phyloP scores from a whole-genome alignment of 2,329 filamentous ascomycete species.

The Ilyonectria sp. region DNA sequence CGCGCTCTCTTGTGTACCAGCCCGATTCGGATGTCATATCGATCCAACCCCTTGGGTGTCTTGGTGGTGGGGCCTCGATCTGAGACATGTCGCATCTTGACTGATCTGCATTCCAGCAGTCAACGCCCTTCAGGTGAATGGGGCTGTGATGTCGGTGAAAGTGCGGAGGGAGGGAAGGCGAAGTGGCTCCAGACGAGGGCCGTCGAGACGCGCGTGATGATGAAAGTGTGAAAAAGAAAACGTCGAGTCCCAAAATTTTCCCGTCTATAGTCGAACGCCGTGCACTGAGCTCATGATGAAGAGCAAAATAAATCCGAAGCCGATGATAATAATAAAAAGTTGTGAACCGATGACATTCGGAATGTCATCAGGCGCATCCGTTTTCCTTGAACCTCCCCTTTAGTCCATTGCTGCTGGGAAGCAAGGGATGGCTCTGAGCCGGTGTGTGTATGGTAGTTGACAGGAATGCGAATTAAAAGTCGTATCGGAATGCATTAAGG shows the following conservation, averaged over 20 bases:
- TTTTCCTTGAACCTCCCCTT: conserved; percentile 41
- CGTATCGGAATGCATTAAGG: conserved; percentile 51
- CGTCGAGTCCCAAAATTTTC: conserved; percentile 40
- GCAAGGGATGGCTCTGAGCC: conserved; percentile 57
- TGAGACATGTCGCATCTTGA: conserved; percentile 51
- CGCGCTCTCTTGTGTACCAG: conserved; percentile 21
- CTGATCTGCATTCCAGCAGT: conserved; percentile 50
- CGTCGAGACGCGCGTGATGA: conserved; percentile 30
- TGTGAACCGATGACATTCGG: conserved; percentile 29
- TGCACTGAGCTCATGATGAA: conserved; percentile 39
- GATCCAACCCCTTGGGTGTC: conserved; percentile 29
- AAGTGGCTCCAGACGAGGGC: conserved; percentile 14
- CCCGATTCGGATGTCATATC: conserved; percentile 19
- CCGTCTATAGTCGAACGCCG: conserved; percentile 56
- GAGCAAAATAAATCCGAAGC: conserved; percentile 33
- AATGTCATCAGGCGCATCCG: conserved; percentile 33
- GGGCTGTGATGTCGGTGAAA: conserved; percentile 16
- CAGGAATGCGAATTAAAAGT: conserved; percentile 55
- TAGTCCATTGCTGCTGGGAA: conserved; percentile 55
- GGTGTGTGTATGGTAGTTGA: conserved; percentile 52
- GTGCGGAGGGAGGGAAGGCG: conserved; percentile 30
- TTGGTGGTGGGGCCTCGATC: conserved; percentile 37
- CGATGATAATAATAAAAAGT: conserved; percentile 27
- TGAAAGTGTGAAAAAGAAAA: conserved; percentile 35
- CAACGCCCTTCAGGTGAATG: conserved; percentile 42